Conservation (phyloP, 2,329 filamentous ascomycete genomes). For the Lasiodiplodia citricola region DNA sequence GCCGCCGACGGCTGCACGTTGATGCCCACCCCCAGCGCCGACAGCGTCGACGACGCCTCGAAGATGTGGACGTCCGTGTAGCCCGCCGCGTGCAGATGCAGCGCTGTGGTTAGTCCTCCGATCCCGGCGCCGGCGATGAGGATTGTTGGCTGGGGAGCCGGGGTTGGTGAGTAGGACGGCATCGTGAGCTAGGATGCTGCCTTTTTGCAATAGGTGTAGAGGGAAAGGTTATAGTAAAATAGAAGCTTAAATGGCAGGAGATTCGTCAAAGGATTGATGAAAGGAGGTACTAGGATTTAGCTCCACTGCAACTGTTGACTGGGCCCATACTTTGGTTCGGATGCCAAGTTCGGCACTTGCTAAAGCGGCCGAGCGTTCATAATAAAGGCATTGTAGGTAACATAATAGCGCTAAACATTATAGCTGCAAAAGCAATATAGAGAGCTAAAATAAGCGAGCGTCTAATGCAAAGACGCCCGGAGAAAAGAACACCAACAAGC, state of each 20-base stretch:
- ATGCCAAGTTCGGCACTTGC: slow-evolving; percentile 3
- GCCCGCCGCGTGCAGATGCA: slow-evolving; percentile 53
- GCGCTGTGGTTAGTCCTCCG: slow-evolving; percentile 69
- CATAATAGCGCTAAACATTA: neutral
- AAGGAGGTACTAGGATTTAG: neutral
- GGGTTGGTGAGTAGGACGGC: neutral
- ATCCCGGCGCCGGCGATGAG: slow-evolving; percentile 70
- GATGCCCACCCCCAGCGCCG: slow-evolving; percentile 53
- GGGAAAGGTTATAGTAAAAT: neutral
- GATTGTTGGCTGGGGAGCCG: slow-evolving; percentile 28
- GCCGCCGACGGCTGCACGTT: slow-evolving; percentile 55
- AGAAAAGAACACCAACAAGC: neutral
- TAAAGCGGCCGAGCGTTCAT: slow-evolving; percentile 2
- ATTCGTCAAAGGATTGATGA: neutral
- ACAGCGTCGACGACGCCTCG: slow-evolving; percentile 49
- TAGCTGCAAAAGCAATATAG: neutral
- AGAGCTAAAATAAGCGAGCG: neutral
- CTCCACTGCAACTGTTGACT: neutral
- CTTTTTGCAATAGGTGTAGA: neutral
- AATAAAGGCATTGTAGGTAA: neutral
- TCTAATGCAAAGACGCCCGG: neutral
- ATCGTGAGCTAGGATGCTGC: neutral
- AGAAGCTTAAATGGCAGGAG: neutral
- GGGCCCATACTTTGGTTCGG: neutral
- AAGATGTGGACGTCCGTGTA: slow-evolving; percentile 52